Conservation (phyloP, 441 rosid genomes). For the Brassica hybrid region DNA sequence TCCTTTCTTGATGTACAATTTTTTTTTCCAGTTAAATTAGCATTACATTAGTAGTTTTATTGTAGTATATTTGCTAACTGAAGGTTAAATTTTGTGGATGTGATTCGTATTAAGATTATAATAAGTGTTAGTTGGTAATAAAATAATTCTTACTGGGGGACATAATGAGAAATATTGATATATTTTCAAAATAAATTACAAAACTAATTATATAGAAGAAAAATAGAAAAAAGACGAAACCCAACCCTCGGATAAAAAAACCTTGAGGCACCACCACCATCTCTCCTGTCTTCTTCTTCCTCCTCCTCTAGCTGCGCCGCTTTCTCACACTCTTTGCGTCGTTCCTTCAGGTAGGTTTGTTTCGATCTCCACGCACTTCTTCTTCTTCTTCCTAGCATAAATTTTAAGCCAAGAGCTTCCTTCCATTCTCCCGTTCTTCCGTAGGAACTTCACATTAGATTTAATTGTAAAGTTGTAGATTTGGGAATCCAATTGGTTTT, state of each 20-base stretch:
- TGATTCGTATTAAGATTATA: background rate
- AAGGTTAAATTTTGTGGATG: background rate
- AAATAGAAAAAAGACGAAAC: no score
- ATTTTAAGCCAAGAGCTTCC: background rate
- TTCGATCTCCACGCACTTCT: background rate
- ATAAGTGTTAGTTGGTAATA: background rate
- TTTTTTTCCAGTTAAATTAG: no score
- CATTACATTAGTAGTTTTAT: no score
- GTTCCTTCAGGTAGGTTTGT: slow-evolving; percentile 21
- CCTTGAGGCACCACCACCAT: background rate
- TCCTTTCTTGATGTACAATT: no score
- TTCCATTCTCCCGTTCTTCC: background rate
- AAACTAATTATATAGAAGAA: no score
- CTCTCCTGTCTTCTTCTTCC: background rate
- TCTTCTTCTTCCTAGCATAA: background rate
- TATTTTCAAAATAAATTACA: no score
- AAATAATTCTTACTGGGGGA: background rate
- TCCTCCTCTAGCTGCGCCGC: slow-evolving; percentile 27
- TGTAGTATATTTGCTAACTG: no score
- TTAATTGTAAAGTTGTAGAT: background rate
- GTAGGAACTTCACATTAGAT: background rate
- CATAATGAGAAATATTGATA: background rate
- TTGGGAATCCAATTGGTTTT: background rate
- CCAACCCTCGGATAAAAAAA: slow-evolving; percentile 13
- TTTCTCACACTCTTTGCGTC: slow-evolving; percentile 28